Percentiles rank a stretch among this genome's conserved stretches.
These are phyloP conservation scores for Talaromyces piceae DNA, from an alignment of 2,329 filamentous ascomycete species.

Conservation along the genomic window DNA sequence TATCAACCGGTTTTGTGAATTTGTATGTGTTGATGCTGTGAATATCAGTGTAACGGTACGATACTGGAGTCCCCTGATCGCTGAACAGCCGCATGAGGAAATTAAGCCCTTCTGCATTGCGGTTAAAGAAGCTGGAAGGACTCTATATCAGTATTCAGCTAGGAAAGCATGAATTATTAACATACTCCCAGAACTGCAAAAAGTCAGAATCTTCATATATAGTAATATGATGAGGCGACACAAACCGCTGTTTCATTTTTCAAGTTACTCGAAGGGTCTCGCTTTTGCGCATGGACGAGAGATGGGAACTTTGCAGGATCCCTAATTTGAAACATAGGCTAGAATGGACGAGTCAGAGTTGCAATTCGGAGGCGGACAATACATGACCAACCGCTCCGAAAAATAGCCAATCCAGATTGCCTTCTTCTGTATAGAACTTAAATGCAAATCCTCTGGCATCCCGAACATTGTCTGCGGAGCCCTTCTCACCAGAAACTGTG, in stretches of 20 bases:
- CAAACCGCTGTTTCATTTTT: conserved; percentile 39
- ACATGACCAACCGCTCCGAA: background rate
- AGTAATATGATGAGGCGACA: conserved; percentile 43
- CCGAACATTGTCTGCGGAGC: conserved; percentile 41
- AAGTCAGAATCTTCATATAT: conserved; percentile 26
- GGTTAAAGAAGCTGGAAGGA: background rate
- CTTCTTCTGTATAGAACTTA: conserved; percentile 44
- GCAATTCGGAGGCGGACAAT: background rate
- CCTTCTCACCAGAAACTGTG: conserved; percentile 40
- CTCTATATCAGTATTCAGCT: background rate
- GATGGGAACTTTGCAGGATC: conserved; percentile 43
- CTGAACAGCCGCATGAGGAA: conserved; percentile 42
- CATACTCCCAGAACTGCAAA: conserved; percentile 26
- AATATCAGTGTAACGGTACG: background rate
- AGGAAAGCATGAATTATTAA: background rate
- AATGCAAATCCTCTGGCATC: conserved; percentile 47
- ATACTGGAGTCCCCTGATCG: conserved; percentile 42
- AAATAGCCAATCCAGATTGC: conserved; percentile 39
- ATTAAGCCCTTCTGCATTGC: conserved; percentile 31
- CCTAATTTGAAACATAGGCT: conserved; percentile 44
- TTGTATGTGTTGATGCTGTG: conserved; percentile 1
- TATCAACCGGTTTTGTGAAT: conserved; percentile 2
- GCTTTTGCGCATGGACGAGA: conserved; percentile 42
- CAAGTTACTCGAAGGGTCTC: conserved; percentile 43
- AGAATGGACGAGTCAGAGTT: background rate